These are phyloP conservation scores for Monosporascus sp. DNA, from an alignment of 2,329 filamentous ascomycete genomes.

Conservation along the genomic window DNA sequence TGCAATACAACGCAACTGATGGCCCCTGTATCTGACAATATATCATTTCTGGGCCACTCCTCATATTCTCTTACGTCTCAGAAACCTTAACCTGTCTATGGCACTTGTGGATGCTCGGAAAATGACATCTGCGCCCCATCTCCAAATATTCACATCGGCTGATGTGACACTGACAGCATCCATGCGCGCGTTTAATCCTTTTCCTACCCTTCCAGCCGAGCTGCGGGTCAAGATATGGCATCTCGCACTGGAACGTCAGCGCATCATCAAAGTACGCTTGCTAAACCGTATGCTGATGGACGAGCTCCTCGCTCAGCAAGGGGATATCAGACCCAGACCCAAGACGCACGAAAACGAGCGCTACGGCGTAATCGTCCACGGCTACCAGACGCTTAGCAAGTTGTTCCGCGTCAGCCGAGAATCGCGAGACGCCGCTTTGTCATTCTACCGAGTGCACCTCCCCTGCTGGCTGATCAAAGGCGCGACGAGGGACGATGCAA, in stretches of 20 bases:
- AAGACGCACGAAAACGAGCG: background rate
- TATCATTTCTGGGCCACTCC: background rate
- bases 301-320: background rate
- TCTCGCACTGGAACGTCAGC: slow-evolving; percentile 1
- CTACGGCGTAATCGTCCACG: background rate
- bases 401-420: slow-evolving; percentile 8
- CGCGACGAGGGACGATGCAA: background rate
- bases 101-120: no score
- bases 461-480: slow-evolving; percentile 4
- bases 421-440: slow-evolving; percentile 2
- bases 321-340: background rate
- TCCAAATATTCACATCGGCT: no score
- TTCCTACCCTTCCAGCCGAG: slow-evolving; percentile 3
- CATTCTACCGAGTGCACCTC: slow-evolving; percentile 8
- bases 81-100: no score
- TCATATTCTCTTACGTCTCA: no score
- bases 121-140: no score
- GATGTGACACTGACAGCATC: no score
- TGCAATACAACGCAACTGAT: no score
- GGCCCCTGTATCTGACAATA: no score
- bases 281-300: background rate
- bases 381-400: slow-evolving; percentile 5
- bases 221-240: slow-evolving; percentile 7
- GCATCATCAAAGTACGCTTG: slow-evolving; percentile 4
- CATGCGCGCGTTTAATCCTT: background rate